Conservation (phyloP, 805 yeast genomes). For the Starmerella davenportii region DNA sequence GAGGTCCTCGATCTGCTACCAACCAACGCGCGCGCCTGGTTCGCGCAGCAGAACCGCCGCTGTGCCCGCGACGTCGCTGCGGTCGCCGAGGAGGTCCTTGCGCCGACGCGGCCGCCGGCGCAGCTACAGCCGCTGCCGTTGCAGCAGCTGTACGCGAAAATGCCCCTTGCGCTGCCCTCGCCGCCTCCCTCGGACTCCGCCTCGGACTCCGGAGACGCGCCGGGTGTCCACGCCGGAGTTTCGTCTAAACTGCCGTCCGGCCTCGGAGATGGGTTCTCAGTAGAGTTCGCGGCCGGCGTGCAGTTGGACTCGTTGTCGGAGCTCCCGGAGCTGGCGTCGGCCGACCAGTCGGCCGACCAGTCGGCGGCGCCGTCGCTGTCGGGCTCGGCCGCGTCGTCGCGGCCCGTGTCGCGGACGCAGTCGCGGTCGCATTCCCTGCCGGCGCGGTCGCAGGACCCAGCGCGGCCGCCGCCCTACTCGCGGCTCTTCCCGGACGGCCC, state of each 20-base stretch:
- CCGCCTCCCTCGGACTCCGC: not conserved
- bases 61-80: constrained; percentile 4
- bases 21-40: constrained; percentile 17
- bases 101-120: not conserved
- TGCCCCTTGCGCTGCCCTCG: not conserved
- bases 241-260: not conserved
- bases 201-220: not conserved
- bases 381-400: not conserved
- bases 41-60: constrained; percentile 14
- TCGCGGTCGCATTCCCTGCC: not conserved
- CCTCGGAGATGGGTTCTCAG: not conserved
- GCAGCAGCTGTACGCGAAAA: not conserved
- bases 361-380: not conserved
- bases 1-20: constrained; percentile 18
- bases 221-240: not conserved
- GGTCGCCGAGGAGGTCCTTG: not conserved
- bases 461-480: constrained; percentile 12
- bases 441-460: constrained; percentile 1
- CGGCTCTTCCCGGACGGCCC: constrained; percentile 5
- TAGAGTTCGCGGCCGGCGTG: not conserved
- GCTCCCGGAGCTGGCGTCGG: not conserved
- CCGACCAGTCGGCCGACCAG: not conserved
- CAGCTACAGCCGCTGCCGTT: not conserved
- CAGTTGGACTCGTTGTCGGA: not conserved
- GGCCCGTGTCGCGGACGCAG: too few relatives aligned